Percentiles rank a stretch among this genome's conserved stretches.
These are phyloP conservation scores for Carpinus viminea DNA, from an alignment of 306 rosid species.

Conservation along the genomic window DNA sequence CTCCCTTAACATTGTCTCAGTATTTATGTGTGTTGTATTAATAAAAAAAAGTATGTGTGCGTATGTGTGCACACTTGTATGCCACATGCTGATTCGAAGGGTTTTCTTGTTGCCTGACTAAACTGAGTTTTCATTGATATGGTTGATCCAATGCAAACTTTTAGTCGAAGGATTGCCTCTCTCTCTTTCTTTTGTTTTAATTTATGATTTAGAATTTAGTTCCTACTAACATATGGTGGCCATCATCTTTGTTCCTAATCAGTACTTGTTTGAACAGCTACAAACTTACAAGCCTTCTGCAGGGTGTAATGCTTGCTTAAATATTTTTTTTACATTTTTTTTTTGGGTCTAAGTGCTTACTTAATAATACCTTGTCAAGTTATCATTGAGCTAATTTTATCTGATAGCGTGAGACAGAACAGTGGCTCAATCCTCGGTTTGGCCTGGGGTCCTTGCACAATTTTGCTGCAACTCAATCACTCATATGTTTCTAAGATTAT, in stretches of 20 bases:
- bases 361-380: background rate
- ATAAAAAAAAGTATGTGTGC: no score
- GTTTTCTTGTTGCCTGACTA: background rate
- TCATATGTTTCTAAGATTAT: background rate
- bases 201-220: background rate
- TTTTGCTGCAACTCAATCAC: background rate
- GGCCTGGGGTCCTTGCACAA: background rate
- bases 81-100: background rate
- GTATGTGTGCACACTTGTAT: background rate
- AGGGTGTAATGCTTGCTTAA: background rate
- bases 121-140: background rate
- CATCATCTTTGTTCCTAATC: background rate
- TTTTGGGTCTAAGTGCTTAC: no score
- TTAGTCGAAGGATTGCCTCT: background rate
- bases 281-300: background rate
- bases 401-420: background rate
- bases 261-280: background rate
- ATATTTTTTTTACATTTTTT: no score
- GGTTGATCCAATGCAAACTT: background rate
- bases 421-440: background rate
- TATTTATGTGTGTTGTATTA: background rate
- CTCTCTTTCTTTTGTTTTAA: background rate
- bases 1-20: background rate
- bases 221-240: background rate
- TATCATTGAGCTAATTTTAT: background rate